Conservation (phyloP, 768 basidiomycete species). For the Pisolithus marmoratus region DNA sequence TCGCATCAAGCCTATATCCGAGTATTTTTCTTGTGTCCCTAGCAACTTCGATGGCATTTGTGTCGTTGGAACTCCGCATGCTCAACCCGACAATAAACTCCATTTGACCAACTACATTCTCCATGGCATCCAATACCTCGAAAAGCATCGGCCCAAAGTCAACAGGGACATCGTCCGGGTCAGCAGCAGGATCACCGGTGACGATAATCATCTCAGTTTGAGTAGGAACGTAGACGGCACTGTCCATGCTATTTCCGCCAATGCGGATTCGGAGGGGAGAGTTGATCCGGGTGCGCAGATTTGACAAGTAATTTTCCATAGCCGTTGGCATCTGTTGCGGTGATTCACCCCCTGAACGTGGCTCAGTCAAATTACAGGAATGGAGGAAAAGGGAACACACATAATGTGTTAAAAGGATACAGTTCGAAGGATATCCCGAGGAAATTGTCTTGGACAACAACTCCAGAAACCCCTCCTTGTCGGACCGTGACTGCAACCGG, state of each 20-base stretch:
- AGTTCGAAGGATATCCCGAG: slow-evolving; percentile 36
- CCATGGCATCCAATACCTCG: slow-evolving; percentile 32
- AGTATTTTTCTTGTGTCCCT: slow-evolving; percentile 21
- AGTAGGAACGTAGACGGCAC: slow-evolving; percentile 28
- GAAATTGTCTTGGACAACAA: slow-evolving; percentile 30
- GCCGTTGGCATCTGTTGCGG: slow-evolving; percentile 25
- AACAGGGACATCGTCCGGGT: slow-evolving; percentile 32
- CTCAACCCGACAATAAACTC: slow-evolving; percentile 31
- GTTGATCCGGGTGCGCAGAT: slow-evolving; percentile 25
- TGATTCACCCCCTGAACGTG: slow-evolving; percentile 25
- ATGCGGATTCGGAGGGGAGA: slow-evolving; percentile 32
- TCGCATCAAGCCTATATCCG: slow-evolving; percentile 27
- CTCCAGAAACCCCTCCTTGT: not conserved
- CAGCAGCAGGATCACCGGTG: slow-evolving; percentile 29
- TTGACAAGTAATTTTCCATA: slow-evolving; percentile 34
- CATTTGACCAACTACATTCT: slow-evolving; percentile 30
- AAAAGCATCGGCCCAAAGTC: slow-evolving; percentile 30
- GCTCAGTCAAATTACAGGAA: not conserved
- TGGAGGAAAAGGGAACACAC: slow-evolving; percentile 15
- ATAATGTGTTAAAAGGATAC: slow-evolving; percentile 32
- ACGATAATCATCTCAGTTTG: slow-evolving; percentile 23
- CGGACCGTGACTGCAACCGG: not conserved
- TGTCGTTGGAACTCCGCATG: slow-evolving; percentile 23
- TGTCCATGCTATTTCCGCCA: slow-evolving; percentile 37
- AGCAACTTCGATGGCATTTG: slow-evolving; percentile 21